These are phyloP conservation scores for Lathyrus sativus DNA, from an alignment of 306 rosid genomes.

Conservation along the genomic window DNA sequence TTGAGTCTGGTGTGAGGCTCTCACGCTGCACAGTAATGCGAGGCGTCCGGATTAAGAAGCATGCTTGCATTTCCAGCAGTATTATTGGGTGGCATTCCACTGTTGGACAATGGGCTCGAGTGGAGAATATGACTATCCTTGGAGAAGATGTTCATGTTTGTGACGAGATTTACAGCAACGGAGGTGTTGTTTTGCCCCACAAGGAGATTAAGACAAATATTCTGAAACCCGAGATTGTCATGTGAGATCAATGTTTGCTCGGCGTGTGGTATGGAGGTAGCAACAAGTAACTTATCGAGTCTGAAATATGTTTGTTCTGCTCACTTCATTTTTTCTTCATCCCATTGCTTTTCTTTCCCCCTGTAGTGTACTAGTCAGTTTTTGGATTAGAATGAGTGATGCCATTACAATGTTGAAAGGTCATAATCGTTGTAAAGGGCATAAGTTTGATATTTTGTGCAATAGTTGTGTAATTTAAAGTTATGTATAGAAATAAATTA, in stretches of 20 bases:
- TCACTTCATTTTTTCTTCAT: constrained; percentile 11
- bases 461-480: constrained; percentile 39
- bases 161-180: constrained; percentile 90
- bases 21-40: constrained; percentile 95
- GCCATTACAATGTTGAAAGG: constrained; percentile 33
- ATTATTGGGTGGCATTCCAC: constrained; percentile 97
- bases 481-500: constrained; percentile 41
- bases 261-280: constrained; percentile 37
- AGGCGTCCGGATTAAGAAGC: constrained; percentile 84
- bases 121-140: constrained; percentile 92
- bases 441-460: constrained; percentile 40
- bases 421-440: constrained; percentile 38
- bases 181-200: constrained; percentile 98
- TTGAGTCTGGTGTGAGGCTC: constrained; percentile 86
- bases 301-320: constrained; percentile 35
- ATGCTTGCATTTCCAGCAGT: constrained; percentile 89
- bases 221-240: constrained; percentile 95
- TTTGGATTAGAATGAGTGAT: constrained; percentile 37
- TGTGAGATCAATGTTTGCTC: constrained; percentile 52
- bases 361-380: constrained; percentile 37
- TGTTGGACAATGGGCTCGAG: constrained; percentile 94
- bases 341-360: constrained; percentile 23
- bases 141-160: constrained; percentile 96
- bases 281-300: constrained; percentile 39
- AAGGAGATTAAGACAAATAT: constrained; percentile 91